Evolutionary conservation across 2,329 filamentous ascomycete genomes (phyloP).

Genomic region (Neocucurbitaria cava): DNA sequence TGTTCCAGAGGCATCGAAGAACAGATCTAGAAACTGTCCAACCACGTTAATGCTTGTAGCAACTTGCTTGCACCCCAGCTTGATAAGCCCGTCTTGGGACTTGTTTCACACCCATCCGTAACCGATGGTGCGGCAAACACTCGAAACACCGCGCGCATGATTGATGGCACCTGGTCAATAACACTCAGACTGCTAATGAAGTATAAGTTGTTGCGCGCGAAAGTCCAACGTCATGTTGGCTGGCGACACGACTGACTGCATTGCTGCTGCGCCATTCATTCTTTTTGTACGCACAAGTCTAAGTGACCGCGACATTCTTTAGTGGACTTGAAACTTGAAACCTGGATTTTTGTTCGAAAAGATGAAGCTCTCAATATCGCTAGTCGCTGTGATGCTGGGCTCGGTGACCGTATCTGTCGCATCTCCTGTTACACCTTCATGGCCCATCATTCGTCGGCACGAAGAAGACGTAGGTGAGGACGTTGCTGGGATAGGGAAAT

Average conservation of each 20-base stretch:
- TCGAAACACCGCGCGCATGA: slow-evolving; percentile 21
- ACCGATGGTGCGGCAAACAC: slow-evolving; percentile 24
- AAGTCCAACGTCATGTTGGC: not conserved
- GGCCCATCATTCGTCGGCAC: slow-evolving; percentile 6
- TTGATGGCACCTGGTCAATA: slow-evolving; percentile 7
- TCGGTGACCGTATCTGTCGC: slow-evolving; percentile 22
- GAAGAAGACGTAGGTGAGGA: slow-evolving; percentile 6
- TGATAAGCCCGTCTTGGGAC: not conserved
- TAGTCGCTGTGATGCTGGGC: slow-evolving; percentile 17
- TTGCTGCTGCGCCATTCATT: not conserved
- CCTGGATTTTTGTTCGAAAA: not conserved
- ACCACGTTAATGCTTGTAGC: not conserved
- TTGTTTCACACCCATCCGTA: slow-evolving; percentile 24
- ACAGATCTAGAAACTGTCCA: not conserved
- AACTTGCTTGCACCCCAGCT: not conserved
- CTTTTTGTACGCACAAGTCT: not conserved
- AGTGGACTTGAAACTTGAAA: not conserved
- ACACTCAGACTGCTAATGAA: not conserved
- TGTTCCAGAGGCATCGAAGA: not conserved
- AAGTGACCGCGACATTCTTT: slow-evolving; percentile 13
- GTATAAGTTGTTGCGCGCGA: not conserved
- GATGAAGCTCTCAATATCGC: slow-evolving; percentile 25
- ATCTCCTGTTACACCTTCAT: slow-evolving; percentile 22
- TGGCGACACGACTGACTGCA: not conserved
- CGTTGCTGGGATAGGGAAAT: slow-evolving; percentile 29